Conservation (phyloP, 139 green algal species). For the Chlorella sp. region DNA sequence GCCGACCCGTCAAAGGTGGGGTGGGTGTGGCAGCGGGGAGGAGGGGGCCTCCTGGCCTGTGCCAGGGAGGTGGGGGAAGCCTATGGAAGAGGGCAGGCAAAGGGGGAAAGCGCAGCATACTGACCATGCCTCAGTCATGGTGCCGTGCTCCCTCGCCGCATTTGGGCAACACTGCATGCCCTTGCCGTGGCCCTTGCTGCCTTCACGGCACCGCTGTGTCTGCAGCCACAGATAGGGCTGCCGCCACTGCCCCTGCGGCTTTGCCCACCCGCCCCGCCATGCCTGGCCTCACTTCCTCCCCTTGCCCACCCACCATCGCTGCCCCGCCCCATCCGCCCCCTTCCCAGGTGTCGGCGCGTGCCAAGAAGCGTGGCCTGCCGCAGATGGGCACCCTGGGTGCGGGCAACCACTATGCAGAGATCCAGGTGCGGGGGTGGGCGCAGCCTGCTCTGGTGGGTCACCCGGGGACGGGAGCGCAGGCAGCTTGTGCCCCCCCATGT, state of each 20-base stretch:
- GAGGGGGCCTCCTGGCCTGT: neutral
- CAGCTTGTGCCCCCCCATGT: too few relatives aligned
- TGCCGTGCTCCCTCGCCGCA: neutral
- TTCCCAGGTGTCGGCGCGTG: conserved; percentile 56
- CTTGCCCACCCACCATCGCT: too few relatives aligned
- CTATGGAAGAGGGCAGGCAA: neutral
- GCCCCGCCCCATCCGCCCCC: neutral
- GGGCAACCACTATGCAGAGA: conserved; percentile 94
- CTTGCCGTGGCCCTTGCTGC: neutral
- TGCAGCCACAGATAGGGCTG: too few relatives aligned
- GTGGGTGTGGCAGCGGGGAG: neutral
- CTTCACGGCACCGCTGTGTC: neutral
- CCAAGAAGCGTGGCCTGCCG: conserved; percentile 91
- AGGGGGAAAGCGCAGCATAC: too few relatives aligned
- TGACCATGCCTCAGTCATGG: neutral
- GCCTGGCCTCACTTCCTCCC: too few relatives aligned
- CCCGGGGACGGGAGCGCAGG: too few relatives aligned
- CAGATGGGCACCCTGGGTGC: conserved; percentile 94
- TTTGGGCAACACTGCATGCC: neutral
- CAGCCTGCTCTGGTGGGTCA: neutral
- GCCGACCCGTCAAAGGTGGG: conserved; percentile 83
- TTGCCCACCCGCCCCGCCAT: too few relatives aligned
- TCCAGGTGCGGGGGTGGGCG: conserved; percentile 39
- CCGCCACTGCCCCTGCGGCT: too few relatives aligned
- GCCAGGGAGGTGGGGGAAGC: neutral